Conservation (phyloP, 495 filamentous ascomycete species). For the Margaritispora aquatica region DNA sequence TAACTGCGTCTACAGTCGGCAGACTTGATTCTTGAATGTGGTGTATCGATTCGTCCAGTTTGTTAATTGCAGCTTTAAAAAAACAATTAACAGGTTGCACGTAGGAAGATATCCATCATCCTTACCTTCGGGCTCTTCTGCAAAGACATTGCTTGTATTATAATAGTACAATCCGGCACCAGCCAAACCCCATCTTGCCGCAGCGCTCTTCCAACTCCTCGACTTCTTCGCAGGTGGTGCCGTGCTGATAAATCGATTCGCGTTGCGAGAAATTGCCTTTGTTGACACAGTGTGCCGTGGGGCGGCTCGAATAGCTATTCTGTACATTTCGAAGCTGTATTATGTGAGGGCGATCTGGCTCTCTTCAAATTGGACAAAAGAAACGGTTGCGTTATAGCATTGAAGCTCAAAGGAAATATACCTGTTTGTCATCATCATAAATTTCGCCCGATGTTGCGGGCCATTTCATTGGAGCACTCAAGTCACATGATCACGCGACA, state of each 20-base stretch:
- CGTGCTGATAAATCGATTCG: constrained; percentile 64
- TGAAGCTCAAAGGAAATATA: constrained; percentile 13
- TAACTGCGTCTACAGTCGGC: constrained; percentile 42
- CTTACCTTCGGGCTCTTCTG: constrained; percentile 71
- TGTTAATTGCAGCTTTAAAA: constrained; percentile 17
- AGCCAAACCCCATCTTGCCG: constrained; percentile 68
- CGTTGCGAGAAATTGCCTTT: constrained; percentile 30
- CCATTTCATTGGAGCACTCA: background rate
- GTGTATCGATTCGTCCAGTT: constrained; percentile 22
- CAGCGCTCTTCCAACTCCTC: constrained; percentile 77
- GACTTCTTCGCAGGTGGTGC: constrained; percentile 56
- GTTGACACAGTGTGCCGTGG: constrained; percentile 40
- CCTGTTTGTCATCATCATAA: constrained; percentile 21
- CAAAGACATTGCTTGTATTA: constrained; percentile 81
- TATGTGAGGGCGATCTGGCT: constrained; percentile 2
- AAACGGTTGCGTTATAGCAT: constrained; percentile 15
- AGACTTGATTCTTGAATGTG: constrained; percentile 29
- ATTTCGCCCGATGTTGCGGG: constrained; percentile 8
- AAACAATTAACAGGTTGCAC: background rate
- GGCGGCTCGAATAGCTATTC: constrained; percentile 49
- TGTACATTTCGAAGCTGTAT: constrained; percentile 46
- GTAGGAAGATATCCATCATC: constrained; percentile 21
- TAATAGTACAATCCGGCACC: constrained; percentile 82
- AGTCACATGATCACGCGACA: constrained; percentile 2
- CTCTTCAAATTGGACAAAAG: constrained; percentile 12